phyloP scores from a whole-genome alignment of 208 protist genomes.

The Wallacemonas sp. region DNA sequence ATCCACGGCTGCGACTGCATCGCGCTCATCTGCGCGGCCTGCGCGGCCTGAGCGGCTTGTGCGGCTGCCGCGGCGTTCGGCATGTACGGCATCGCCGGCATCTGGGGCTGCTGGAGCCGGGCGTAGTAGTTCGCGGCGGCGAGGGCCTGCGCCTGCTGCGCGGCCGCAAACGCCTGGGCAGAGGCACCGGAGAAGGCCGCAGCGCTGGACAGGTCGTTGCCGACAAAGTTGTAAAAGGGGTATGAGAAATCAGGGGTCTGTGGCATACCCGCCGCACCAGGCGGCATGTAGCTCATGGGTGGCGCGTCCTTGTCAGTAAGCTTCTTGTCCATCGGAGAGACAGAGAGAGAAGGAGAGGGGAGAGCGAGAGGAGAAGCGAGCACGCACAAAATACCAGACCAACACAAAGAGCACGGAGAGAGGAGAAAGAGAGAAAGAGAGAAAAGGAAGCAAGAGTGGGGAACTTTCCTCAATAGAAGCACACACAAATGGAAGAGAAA shows the following conservation, averaged over 20 bases:
- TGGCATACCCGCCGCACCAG: background rate
- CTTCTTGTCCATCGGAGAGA: conserved; percentile 12
- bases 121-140: conserved; percentile 18
- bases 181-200: conserved; percentile 10
- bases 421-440: no score
- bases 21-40: conserved; percentile 4
- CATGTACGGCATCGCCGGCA: conserved; percentile 12
- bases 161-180: conserved; percentile 11
- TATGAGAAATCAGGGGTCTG: conserved; percentile 2
- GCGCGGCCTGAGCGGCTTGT: no score
- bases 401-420: no score
- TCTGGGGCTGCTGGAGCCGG: conserved; percentile 8
- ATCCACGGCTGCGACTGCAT: conserved; percentile 21
- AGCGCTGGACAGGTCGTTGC: conserved; percentile 1
- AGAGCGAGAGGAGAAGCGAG: conserved; percentile 5
- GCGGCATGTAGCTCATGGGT: background rate
- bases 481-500: no score
- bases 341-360: background rate
- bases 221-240: conserved; percentile 16
- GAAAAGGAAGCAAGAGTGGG: background rate
- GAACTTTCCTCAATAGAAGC: no score
- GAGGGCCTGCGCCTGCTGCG: conserved; percentile 8
- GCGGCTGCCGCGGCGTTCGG: conserved; percentile 1
- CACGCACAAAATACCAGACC: no score
- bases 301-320: background rate